Percentiles rank a stretch among this genome's conserved stretches.
phyloP scores from a whole-genome alignment of 768 basidiomycete genomes.

The Panus rudis region DNA sequence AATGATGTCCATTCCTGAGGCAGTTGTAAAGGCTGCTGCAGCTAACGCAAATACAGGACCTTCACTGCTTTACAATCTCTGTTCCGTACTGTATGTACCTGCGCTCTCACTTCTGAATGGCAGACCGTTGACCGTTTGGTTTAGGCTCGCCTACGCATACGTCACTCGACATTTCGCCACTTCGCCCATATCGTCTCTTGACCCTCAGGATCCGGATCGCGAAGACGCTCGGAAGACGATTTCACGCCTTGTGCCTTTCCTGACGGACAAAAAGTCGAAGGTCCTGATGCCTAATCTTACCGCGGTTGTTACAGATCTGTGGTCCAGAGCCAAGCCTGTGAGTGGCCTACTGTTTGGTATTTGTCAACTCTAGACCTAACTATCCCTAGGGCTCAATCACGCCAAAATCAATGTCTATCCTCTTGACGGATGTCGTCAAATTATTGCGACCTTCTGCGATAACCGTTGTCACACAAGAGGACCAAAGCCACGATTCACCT shows the following conservation, averaged over 20 bases:
- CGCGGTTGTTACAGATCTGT: constrained; percentile 52
- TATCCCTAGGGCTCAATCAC: constrained; percentile 24
- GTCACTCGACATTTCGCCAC: constrained; percentile 52
- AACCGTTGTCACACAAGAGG: constrained; percentile 12
- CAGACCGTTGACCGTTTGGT: not conserved
- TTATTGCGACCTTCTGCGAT: constrained; percentile 44
- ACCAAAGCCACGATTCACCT: not conserved
- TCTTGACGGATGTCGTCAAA: constrained; percentile 48
- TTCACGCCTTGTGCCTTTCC: constrained; percentile 53
- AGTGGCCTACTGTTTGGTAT: too few species aligned
- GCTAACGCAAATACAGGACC: constrained; percentile 11
- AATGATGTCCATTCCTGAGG: constrained; percentile 39
- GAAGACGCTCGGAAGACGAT: constrained; percentile 42
- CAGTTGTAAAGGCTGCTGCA: constrained; percentile 32
- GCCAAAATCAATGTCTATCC: constrained; percentile 38
- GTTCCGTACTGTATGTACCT: constrained; percentile 53
- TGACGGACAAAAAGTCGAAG: constrained; percentile 52
- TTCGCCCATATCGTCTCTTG: constrained; percentile 46
- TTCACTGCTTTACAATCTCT: constrained; percentile 60
- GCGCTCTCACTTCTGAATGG: not conserved
- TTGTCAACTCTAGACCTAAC: not conserved
- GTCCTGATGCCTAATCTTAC: constrained; percentile 44
- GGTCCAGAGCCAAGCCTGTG: constrained; percentile 57
- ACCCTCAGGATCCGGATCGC: constrained; percentile 35
- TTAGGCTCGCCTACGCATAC: constrained; percentile 65